phyloP scores from a whole-genome alignment of 176 grass and related monocot genomes.

The Puya raimondii region DNA sequence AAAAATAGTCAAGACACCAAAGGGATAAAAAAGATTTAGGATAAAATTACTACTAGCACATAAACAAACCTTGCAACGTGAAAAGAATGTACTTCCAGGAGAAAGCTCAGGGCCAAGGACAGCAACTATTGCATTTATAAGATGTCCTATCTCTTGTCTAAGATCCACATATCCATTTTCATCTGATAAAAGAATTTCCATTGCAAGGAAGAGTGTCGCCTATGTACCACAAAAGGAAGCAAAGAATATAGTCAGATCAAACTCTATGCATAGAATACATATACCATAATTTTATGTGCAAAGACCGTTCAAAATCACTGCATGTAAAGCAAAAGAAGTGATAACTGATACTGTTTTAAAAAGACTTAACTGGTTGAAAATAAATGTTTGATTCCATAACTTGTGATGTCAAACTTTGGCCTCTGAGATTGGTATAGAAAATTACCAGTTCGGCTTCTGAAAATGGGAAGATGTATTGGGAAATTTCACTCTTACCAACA shows the following conservation, averaged over 20 bases:
- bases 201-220: conserved; percentile 90
- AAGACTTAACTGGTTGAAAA: neutral
- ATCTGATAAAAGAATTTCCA: conserved; percentile 93
- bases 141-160: conserved; percentile 78
- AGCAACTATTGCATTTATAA: conserved; percentile 96
- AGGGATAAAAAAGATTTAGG: neutral
- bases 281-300: neutral
- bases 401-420: neutral
- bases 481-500: too few relatives aligned
- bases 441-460: neutral
- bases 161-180: conserved; percentile 88
- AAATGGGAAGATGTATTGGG: too few relatives aligned
- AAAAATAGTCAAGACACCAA: conserved; percentile 1
- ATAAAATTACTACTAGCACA: neutral
- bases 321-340: neutral
- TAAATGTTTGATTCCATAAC: neutral
- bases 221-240: conserved; percentile 38
- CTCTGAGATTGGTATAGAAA: neutral
- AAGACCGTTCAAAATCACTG: neutral
- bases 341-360: neutral
- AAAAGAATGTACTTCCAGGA: conserved; percentile 91
- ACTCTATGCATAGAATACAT: conserved; percentile 1
- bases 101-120: conserved; percentile 95
- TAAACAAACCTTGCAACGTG: conserved; percentile 83
- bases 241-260: conserved; percentile 28